phyloP scores from a whole-genome alignment of 148 eudicot species.

The Euryodendron excelsum region DNA sequence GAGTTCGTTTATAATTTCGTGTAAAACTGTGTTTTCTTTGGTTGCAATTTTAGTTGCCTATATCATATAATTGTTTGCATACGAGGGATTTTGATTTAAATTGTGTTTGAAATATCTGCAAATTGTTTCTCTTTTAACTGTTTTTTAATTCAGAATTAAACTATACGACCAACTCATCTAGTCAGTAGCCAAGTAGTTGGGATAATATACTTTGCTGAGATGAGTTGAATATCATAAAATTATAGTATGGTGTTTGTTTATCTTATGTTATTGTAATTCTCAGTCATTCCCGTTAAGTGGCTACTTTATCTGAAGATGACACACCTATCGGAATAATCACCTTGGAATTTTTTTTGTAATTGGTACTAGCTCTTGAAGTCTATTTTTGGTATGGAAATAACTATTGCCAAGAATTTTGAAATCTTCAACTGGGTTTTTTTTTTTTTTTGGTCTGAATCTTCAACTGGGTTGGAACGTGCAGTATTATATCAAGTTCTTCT shows the following conservation, averaged over 20 bases:
- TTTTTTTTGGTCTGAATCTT: too few species aligned
- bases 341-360: neutral
- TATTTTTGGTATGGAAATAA: neutral
- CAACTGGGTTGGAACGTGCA: constrained; percentile 88
- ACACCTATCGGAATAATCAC: neutral
- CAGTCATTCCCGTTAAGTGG: too few species aligned
- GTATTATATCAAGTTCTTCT: neutral
- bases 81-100: too few species aligned
- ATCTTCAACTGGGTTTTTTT: too few species aligned
- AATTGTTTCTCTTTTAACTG: neutral
- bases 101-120: neutral
- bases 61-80: neutral
- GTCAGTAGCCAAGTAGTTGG: neutral
- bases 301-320: neutral
- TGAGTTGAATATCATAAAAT: neutral
- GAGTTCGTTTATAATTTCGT: neutral
- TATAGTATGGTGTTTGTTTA: neutral
- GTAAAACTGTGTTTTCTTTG: neutral
- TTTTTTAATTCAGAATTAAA: neutral
- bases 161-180: neutral
- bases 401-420: constrained; percentile 60
- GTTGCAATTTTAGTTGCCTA: neutral
- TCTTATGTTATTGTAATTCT: too few species aligned
- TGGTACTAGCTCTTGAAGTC: neutral
- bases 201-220: neutral